Conservation (phyloP, 208 protist species). For the Crithidia thermophila region DNA sequence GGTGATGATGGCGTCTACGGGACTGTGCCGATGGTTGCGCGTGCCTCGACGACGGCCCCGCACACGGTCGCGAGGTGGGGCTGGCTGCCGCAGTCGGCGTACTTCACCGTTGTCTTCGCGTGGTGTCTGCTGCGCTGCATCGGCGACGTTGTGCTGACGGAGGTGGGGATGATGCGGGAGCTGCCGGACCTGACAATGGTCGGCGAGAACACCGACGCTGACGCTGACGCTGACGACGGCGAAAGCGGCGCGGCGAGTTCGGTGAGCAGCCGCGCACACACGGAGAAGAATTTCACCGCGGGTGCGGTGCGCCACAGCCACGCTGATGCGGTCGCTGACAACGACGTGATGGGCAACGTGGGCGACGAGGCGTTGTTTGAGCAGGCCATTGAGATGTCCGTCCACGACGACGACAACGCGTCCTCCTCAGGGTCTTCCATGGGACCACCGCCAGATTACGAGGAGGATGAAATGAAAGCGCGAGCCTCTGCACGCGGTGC, state of each 20-base stretch:
- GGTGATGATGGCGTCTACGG: not conserved
- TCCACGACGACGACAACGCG: not conserved
- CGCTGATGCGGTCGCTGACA: not conserved
- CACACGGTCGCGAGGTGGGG: conserved; percentile 19
- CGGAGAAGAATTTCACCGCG: not conserved
- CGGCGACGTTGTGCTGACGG: conserved; percentile 20
- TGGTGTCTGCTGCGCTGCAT: conserved; percentile 35
- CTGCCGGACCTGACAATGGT: not conserved
- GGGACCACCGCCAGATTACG: conserved; percentile 9
- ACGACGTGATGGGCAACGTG: no score
- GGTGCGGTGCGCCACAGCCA: not conserved
- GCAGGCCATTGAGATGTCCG: not conserved
- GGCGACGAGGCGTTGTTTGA: not conserved
- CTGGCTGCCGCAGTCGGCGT: conserved; percentile 22
- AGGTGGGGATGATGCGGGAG: conserved; percentile 19
- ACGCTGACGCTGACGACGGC: not conserved
- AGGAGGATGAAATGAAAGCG: not conserved
- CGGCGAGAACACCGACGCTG: not conserved
- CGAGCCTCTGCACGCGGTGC: not conserved
- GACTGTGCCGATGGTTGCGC: not conserved
- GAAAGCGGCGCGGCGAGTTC: not conserved
- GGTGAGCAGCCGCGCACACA: not conserved
- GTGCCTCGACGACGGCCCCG: not conserved
- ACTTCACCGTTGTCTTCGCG: conserved; percentile 5
- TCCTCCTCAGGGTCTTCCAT: conserved; percentile 29